Percentiles rank a stretch among this genome's conserved stretches.
Conservation (phyloP, 2,329 filamentous ascomycete genomes). For the Tolypocladium tundrense region DNA sequence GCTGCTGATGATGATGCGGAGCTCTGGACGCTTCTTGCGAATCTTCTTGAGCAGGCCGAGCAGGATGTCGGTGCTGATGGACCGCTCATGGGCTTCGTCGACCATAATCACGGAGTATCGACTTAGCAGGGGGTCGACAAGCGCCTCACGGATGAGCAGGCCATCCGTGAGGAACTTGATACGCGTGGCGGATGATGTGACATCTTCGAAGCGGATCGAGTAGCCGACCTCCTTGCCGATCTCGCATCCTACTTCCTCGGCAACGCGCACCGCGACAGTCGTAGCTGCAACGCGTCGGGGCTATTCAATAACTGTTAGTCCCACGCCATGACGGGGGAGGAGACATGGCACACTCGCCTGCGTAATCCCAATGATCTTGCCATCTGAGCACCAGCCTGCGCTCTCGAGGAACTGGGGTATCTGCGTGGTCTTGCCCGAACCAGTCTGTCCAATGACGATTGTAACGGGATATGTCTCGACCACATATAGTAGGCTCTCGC, state of each 20-base stretch:
- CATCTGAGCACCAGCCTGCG: conserved; percentile 79
- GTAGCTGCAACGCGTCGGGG: conserved; percentile 85
- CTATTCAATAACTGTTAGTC: conserved; percentile 30
- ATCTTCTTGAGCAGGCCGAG: conserved; percentile 91
- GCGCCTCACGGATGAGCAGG: conserved; percentile 77
- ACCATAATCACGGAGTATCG: conserved; percentile 96
- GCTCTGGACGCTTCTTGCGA: conserved; percentile 62
- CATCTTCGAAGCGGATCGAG: conserved; percentile 86
- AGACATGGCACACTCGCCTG: conserved; percentile 51
- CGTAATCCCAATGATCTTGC: conserved; percentile 77
- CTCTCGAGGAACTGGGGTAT: conserved; percentile 84
- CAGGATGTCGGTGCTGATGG: conserved; percentile 82
- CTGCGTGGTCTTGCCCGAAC: conserved; percentile 92
- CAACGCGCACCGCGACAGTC: conserved; percentile 78
- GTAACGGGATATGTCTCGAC: conserved; percentile 78
- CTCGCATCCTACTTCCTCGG: conserved; percentile 78
- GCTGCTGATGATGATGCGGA: conserved; percentile 85
- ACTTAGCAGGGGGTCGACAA: conserved; percentile 84
- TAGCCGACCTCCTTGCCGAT: conserved; percentile 88
- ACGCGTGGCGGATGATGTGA: conserved; percentile 71
- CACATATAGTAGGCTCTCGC: conserved; percentile 69
- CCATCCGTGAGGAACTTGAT: conserved; percentile 97
- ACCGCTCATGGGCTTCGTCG: conserved; percentile 92
- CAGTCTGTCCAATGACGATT: conserved; percentile 87
- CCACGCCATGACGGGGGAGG: not conserved